Evolutionary conservation across 345 rosid species (phyloP).

Genomic region (Ailanthus altissimus): DNA sequence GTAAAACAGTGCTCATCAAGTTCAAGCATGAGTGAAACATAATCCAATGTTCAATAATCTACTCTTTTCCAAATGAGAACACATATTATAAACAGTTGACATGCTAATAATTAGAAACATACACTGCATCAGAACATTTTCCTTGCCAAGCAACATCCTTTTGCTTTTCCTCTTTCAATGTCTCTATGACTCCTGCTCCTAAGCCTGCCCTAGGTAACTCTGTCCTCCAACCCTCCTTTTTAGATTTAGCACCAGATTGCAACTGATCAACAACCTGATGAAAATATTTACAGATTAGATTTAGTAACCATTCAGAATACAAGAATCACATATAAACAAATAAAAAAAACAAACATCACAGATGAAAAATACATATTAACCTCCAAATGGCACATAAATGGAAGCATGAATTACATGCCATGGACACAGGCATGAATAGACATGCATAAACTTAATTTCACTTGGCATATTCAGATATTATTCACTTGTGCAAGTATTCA

Average conservation of each 20-base stretch:
- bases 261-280: conserved; percentile 85
- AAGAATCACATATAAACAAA: not conserved
- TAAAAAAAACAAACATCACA: not conserved
- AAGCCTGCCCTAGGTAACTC: conserved; percentile 68
- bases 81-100: not conserved
- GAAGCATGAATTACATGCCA: not conserved
- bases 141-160: conserved; percentile 90
- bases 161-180: conserved; percentile 70
- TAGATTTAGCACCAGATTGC: conserved; percentile 78
- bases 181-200: conserved; percentile 59
- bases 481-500: not conserved
- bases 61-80: not conserved
- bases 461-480: not conserved
- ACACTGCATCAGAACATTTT: conserved; percentile 99
- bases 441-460: not conserved
- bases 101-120: conserved; percentile 47
- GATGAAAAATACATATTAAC: conserved; percentile 8
- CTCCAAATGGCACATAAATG: not conserved
- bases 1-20: conserved; percentile 14
- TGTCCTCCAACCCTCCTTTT: conserved; percentile 58
- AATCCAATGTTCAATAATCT: not conserved
- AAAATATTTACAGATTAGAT: conserved; percentile 8
- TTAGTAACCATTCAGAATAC: not conserved
- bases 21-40: conserved; percentile 11
- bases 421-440: not conserved